Conservation (phyloP, 352 stramenopile species). For the Pilasporangium apinafurcum region DNA sequence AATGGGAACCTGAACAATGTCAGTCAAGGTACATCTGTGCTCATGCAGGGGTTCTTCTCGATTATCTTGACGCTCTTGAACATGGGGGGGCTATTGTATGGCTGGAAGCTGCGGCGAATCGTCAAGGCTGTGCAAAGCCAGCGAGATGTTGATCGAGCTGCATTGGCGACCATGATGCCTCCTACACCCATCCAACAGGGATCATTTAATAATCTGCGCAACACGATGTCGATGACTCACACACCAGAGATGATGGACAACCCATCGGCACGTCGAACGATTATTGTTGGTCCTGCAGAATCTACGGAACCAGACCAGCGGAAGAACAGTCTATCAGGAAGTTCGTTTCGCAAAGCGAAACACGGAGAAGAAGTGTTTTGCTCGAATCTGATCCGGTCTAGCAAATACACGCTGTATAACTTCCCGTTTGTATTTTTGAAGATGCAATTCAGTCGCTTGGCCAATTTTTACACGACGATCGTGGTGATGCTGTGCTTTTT, state of each 20-base stretch:
- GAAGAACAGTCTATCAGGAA: slow-evolving; percentile 14
- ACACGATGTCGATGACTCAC: slow-evolving; percentile 59
- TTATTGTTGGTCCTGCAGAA: slow-evolving; percentile 30
- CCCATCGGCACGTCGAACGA: slow-evolving; percentile 32
- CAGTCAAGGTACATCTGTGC: slow-evolving; percentile 68
- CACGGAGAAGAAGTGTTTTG: slow-evolving; percentile 36
- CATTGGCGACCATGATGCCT: slow-evolving; percentile 73
- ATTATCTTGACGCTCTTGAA: slow-evolving; percentile 77
- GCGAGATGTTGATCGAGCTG: slow-evolving; percentile 70
- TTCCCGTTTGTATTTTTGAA: slow-evolving; percentile 87
- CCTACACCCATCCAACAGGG: slow-evolving; percentile 23
- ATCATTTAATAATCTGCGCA: slow-evolving; percentile 34
- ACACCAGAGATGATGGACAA: no score
- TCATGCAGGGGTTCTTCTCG: slow-evolving; percentile 86
- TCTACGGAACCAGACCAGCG: slow-evolving; percentile 9
- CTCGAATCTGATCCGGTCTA: slow-evolving; percentile 79
- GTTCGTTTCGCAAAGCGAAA: slow-evolving; percentile 4
- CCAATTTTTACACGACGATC: slow-evolving; percentile 87
- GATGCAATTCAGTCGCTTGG: slow-evolving; percentile 87
- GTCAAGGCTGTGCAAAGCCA: slow-evolving; percentile 82
- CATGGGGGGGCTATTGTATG: slow-evolving; percentile 71
- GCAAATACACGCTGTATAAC: slow-evolving; percentile 91
- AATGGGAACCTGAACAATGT: slow-evolving; percentile 81
- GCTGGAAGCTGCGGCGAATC: slow-evolving; percentile 84
- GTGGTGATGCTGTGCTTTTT: slow-evolving; percentile 88